phyloP scores from a whole-genome alignment of 2,329 filamentous ascomycete species.

The Hirsutella thompsonii region DNA sequence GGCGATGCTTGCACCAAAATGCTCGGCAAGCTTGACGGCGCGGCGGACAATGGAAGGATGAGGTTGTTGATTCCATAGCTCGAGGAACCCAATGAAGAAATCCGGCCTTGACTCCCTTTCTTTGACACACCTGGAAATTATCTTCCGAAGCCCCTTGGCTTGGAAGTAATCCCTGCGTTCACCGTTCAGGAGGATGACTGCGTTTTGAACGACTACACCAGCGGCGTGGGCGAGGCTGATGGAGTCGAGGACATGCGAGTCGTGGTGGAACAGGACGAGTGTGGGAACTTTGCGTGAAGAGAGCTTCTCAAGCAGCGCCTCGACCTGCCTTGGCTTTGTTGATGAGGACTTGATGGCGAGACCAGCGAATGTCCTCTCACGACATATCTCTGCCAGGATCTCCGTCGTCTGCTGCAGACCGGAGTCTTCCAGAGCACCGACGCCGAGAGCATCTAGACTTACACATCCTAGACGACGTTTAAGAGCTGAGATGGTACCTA shows the following conservation, averaged over 20 bases:
- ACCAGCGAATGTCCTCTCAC: not conserved
- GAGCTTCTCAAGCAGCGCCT: constrained; percentile 3
- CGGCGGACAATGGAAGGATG: constrained; percentile 20
- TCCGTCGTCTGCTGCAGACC: not conserved
- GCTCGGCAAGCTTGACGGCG: constrained; percentile 21
- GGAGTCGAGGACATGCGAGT: constrained; percentile 6
- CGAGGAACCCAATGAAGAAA: constrained; percentile 23
- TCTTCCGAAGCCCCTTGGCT: constrained; percentile 18
- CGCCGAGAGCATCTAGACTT: not conserved
- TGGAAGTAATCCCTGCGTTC: constrained; percentile 29
- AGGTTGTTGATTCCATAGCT: constrained; percentile 19
- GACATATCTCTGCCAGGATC: not conserved
- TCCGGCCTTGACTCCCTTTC: constrained; percentile 17
- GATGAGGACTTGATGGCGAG: constrained; percentile 2
- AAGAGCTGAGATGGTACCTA: not conserved
- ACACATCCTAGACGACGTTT: constrained; percentile 2
- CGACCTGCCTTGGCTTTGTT: not conserved
- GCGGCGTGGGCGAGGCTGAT: constrained; percentile 18
- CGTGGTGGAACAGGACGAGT: constrained; percentile 11
- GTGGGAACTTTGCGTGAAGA: constrained; percentile 4
- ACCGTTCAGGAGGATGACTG: constrained; percentile 25
- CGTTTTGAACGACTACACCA: constrained; percentile 28
- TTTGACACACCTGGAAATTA: constrained; percentile 14
- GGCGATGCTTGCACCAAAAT: constrained; percentile 20
- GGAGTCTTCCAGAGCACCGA: not conserved